Evolutionary conservation across 2,329 filamentous ascomycete species (phyloP), one percentile per base, ranked within the genome.

Genomic region (Pseudofabraea citricarpa): DNA sequence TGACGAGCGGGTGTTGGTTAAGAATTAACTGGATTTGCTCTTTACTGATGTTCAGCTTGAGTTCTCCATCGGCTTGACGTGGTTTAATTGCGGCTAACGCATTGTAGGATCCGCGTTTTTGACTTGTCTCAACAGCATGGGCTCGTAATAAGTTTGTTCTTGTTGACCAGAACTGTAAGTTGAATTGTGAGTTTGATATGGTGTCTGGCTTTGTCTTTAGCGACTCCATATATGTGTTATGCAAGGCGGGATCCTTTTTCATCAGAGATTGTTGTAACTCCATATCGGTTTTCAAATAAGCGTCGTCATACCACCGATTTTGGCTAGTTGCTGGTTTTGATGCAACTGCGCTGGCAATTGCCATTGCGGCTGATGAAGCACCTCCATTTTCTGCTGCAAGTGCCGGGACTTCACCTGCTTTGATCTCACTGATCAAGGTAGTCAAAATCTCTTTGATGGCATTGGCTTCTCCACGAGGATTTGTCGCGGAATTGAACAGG

Each of bases 1-100:
- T 87, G 46, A 98, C 85, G 1, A 98, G 73, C 2, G 93, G 90
- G 64, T 98, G 91, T 63, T 97, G 93, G 47, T 79, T 82, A 65
- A 98, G 90, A 41, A 98, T 93, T 59, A 95, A 79, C 58, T 90
- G 85, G 40, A 97, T 88, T 64, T 97, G 90, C 64, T 96, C 90
- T 47, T 89, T 84, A 53, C 82, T 93, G 50, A 98, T 84, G 57
- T 87, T 90, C 55, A 96, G 73, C 63, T 85, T 89, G 35, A 84
- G 75, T 47, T 84, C 81, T 50, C 84, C 84, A 53, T 88, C 82
- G 44, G 87, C 81, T 5, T 85, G 79, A 42, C 83, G 79, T 6
- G 87, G 85, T 61, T 94, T 95, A 55, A 97, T 82, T 15, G 87
- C 86, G 0, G 93, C 90, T 15, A 98, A 73, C 6, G 97, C 90